Evolutionary conservation across 2,329 filamentous ascomycete genomes (phyloP).

Genomic region (Ceratocystis papillata): DNA sequence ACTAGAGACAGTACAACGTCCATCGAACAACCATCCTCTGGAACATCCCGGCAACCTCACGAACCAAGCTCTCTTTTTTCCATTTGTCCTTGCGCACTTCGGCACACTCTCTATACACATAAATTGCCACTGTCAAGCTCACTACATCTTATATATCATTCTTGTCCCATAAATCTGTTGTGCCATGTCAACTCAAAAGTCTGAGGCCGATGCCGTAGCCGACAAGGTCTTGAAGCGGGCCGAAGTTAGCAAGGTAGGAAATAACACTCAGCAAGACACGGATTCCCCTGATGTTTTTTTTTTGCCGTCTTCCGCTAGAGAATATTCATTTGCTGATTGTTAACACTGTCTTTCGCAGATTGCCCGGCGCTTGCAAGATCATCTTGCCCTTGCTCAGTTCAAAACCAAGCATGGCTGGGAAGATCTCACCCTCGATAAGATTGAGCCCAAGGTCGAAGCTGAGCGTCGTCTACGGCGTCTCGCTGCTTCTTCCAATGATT

Average conservation of each 20-base stretch:
- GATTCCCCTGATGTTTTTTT: too few species aligned
- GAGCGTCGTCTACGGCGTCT: slow-evolving; percentile 64
- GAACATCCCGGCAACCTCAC: slow-evolving; percentile 9
- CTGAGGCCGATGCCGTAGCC: slow-evolving; percentile 47
- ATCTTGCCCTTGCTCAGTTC: slow-evolving; percentile 89
- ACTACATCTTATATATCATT: background rate
- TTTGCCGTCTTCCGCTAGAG: background rate
- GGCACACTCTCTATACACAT: background rate
- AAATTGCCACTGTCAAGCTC: background rate
- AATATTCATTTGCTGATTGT: background rate
- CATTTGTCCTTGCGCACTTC: background rate
- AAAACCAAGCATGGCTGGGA: slow-evolving; percentile 96
- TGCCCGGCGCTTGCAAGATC: slow-evolving; percentile 82
- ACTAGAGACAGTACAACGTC: background rate
- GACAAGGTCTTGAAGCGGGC: slow-evolving; percentile 61
- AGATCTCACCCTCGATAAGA: slow-evolving; percentile 71
- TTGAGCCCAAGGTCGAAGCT: slow-evolving; percentile 75
- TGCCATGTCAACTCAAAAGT: slow-evolving; percentile 48
- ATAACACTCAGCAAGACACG: background rate
- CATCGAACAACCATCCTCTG: background rate
- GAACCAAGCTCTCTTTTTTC: background rate
- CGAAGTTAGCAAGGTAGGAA: slow-evolving; percentile 61
- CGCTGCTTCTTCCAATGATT: slow-evolving; percentile 36
- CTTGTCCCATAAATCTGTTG: slow-evolving; percentile 31
- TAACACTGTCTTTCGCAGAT: slow-evolving; percentile 48